Conservation (phyloP, 1,284 basidiomycete species). For the Microbotryum violaceum region DNA sequence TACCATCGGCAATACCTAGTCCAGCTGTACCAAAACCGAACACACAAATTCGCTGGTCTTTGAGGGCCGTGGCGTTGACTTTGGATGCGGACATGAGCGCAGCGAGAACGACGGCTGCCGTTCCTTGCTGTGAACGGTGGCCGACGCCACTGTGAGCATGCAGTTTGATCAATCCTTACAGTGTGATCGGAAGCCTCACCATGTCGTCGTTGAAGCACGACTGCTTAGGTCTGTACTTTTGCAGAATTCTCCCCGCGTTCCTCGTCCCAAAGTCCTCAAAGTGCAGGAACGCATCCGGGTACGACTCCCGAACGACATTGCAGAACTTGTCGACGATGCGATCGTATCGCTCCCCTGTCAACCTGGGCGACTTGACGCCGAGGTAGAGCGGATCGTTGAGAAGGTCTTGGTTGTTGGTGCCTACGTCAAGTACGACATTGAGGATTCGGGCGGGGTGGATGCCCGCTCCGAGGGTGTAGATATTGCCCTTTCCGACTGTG, state of each 20-base stretch:
- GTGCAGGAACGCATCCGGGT: slow-evolving; percentile 54
- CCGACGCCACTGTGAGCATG: background rate
- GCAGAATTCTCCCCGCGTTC: slow-evolving; percentile 61
- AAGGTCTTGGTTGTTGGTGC: slow-evolving; percentile 75
- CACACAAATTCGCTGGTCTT: slow-evolving; percentile 67
- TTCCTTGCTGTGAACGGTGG: slow-evolving; percentile 52
- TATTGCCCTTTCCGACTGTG: slow-evolving; percentile 73
- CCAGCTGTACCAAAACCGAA: slow-evolving; percentile 72
- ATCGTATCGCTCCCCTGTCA: slow-evolving; percentile 61
- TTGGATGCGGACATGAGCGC: slow-evolving; percentile 66
- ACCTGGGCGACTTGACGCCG: slow-evolving; percentile 57
- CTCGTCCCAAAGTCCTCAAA: slow-evolving; percentile 61
- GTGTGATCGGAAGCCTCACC: background rate
- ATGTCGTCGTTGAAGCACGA: slow-evolving; percentile 56
- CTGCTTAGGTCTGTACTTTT: slow-evolving; percentile 58
- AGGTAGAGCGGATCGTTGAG: slow-evolving; percentile 63
- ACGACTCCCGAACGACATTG: slow-evolving; percentile 46
- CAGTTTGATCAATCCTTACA: background rate
- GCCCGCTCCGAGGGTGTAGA: slow-evolving; percentile 65
- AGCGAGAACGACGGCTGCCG: slow-evolving; percentile 73
- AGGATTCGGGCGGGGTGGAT: slow-evolving; percentile 65
- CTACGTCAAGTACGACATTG: slow-evolving; percentile 76
- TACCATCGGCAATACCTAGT: slow-evolving; percentile 62
- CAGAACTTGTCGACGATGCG: slow-evolving; percentile 60
- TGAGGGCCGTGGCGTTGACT: slow-evolving; percentile 55